Evolutionary conservation across 129 eudicot genomes (phyloP).

Genomic region (Daucus carota): DH1_v3.0 NC_030389.2:11826001-11826500

Average conservation of each 20-base stretch:
- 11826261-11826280: not conserved
- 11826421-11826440: not conserved
- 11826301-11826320: not conserved
- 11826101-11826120: slow-evolving; percentile 34
- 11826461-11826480: not conserved
- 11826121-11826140: slow-evolving; percentile 11
- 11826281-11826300: not conserved
- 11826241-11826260: not conserved
- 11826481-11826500: not conserved
- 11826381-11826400: not conserved
- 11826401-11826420: not conserved
- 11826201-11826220: not conserved
- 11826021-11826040: slow-evolving; percentile 22
- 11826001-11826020: slow-evolving; percentile 11
- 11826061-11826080: slow-evolving; percentile 79
- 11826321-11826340: too few species aligned
- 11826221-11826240: not conserved
- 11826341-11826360: not conserved
- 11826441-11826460: not conserved
- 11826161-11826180: not conserved
- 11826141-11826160: not conserved
- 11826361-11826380: too few species aligned
- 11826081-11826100: slow-evolving; percentile 46
- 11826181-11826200: not conserved
- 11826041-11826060: slow-evolving; percentile 82